phyloP scores from a whole-genome alignment of 305 asterid species.

The Fraxinus floribunda region DNA sequence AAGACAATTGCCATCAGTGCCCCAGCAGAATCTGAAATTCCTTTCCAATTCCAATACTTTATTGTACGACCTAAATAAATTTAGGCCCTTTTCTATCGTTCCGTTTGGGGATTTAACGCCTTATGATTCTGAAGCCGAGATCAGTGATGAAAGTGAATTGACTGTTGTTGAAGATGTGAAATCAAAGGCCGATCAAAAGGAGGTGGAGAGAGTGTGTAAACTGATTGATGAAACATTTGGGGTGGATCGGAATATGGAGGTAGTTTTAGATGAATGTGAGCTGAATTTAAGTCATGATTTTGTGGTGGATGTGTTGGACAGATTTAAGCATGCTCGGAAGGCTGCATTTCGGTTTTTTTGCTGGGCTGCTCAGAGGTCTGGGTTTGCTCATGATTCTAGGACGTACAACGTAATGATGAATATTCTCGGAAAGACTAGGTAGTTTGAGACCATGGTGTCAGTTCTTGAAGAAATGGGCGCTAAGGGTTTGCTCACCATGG shows the following conservation, averaged over 20 bases:
- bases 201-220: conserved; percentile 73
- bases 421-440: conserved; percentile 75
- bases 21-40: neutral
- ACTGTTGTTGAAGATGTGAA: conserved; percentile 24
- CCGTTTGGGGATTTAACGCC: conserved; percentile 22
- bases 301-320: conserved; percentile 68
- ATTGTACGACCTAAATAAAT: conserved; percentile 12
- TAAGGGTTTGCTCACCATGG: conserved; percentile 63
- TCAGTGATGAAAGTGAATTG: conserved; percentile 32
- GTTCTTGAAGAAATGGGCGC: conserved; percentile 85
- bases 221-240: conserved; percentile 79
- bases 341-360: conserved; percentile 85
- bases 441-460: conserved; percentile 84
- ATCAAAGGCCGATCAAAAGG: conserved; percentile 47
- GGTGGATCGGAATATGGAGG: conserved; percentile 88
- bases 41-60: conserved; percentile 1
- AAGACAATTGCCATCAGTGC: conserved; percentile 49
- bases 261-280: conserved; percentile 72
- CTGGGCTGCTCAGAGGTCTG: conserved; percentile 66
- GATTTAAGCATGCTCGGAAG: conserved; percentile 85
- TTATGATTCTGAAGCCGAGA: conserved; percentile 45
- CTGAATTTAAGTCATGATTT: conserved; percentile 58
- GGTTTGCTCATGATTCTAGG: conserved; percentile 59
- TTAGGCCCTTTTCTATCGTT: conserved; percentile 40
- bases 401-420: conserved; percentile 70